Conservation (phyloP, 225 moss, liverwort and hornwort genomes). For the Bryum argenteum region DNA sequence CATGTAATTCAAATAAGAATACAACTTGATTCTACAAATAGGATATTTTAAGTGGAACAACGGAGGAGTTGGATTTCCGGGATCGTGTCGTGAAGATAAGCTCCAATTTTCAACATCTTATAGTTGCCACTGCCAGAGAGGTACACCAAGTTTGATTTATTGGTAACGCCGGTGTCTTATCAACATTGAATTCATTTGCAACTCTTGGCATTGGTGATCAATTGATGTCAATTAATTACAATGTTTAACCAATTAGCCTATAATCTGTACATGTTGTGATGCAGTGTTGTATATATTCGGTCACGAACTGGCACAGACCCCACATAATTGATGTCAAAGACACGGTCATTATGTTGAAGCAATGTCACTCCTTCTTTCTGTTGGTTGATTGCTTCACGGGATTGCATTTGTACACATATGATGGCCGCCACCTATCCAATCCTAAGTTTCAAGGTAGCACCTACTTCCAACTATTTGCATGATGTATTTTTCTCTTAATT, state of each 20-base stretch:
- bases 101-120: constrained; percentile 71
- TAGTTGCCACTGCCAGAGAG: constrained; percentile 74
- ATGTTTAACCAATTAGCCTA: not conserved
- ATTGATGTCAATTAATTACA: not conserved
- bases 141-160: constrained; percentile 24
- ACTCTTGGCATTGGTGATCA: not conserved
- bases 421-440: constrained; percentile 75
- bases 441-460: constrained; percentile 78
- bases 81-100: constrained; percentile 83
- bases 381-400: constrained; percentile 73
- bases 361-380: constrained; percentile 69
- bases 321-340: constrained; percentile 78
- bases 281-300: constrained; percentile 77
- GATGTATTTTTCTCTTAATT: no score
- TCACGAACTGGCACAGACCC: constrained; percentile 79
- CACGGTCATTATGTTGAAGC: constrained; percentile 71
- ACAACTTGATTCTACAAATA: constrained; percentile 14
- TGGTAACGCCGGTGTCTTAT: not conserved
- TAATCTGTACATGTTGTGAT: not conserved
- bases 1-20: not conserved
- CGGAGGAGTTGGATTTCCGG: constrained; percentile 58
- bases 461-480: not conserved
- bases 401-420: constrained; percentile 79
- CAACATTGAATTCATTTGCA: not conserved
- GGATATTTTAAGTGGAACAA: constrained; percentile 68